Evolutionary conservation across 805 yeast genomes (phyloP).

Genomic region (Cyberlindnera veronae): DNA sequence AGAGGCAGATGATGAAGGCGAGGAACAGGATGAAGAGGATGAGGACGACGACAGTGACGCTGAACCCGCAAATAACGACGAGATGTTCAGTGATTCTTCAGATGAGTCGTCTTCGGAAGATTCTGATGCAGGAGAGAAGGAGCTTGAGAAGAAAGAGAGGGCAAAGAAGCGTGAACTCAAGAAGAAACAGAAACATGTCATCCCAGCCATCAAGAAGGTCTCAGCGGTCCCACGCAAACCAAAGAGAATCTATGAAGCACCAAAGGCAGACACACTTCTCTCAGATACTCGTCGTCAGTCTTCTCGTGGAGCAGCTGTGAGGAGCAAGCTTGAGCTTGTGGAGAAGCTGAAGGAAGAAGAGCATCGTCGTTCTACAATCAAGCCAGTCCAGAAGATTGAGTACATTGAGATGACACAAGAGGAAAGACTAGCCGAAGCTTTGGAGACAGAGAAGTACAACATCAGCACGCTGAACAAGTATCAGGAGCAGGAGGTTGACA

Average conservation of each 20-base stretch:
- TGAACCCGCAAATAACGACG: slow-evolving; percentile 24
- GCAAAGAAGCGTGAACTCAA: slow-evolving; percentile 28
- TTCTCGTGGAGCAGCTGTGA: slow-evolving; percentile 71
- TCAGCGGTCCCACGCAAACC: slow-evolving; percentile 28
- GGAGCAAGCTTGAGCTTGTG: slow-evolving; percentile 72
- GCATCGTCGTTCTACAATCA: slow-evolving; percentile 44
- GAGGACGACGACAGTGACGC: slow-evolving; percentile 37
- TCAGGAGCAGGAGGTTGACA: slow-evolving; percentile 78
- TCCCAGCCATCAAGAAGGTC: slow-evolving; percentile 34
- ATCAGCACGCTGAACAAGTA: slow-evolving; percentile 68
- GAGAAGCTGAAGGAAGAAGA: slow-evolving; percentile 69
- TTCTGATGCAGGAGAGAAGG: slow-evolving; percentile 69
- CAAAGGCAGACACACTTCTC: slow-evolving; percentile 51
- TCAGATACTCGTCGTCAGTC: slow-evolving; percentile 62
- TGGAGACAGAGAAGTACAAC: slow-evolving; percentile 79
- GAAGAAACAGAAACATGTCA: slow-evolving; percentile 27
- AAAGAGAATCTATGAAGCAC: slow-evolving; percentile 32
- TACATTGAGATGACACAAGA: slow-evolving; percentile 43
- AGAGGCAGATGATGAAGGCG: slow-evolving; percentile 7
- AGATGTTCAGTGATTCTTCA: slow-evolving; percentile 49
- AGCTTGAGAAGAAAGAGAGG: slow-evolving; percentile 45
- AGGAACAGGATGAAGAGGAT: slow-evolving; percentile 13
- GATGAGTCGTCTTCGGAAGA: slow-evolving; percentile 47
- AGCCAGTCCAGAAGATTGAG: slow-evolving; percentile 39
- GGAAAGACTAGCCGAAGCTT: slow-evolving; percentile 65